phyloP scores from a whole-genome alignment of 306 rosid species.

The Cucurbita argyrosperma region DNA sequence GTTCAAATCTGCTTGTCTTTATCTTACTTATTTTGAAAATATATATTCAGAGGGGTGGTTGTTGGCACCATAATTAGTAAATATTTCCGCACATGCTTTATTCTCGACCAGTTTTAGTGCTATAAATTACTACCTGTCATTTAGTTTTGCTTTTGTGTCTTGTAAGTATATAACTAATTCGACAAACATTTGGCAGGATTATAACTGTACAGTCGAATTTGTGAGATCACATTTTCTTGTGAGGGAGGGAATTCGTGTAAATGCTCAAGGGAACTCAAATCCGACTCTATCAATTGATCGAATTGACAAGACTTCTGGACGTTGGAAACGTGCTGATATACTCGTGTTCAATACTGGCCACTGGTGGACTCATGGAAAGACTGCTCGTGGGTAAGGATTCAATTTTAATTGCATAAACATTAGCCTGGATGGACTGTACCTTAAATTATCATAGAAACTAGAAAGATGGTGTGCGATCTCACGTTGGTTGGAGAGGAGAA shows the following conservation, averaged over 20 bases:
- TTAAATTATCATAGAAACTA: neutral
- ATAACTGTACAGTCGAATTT: constrained; percentile 59
- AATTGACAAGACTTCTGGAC: constrained; percentile 71
- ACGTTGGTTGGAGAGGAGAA: too few species aligned
- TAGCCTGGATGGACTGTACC: neutral
- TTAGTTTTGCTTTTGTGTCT: neutral
- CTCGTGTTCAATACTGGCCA: constrained; percentile 94
- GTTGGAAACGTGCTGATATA: constrained; percentile 85
- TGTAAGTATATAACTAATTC: constrained; percentile 14
- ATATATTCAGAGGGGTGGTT: neutral
- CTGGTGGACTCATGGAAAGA: constrained; percentile 99
- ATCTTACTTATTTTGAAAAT: neutral
- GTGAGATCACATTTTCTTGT: constrained; percentile 97
- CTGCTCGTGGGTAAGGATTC: constrained; percentile 69
- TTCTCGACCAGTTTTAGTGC: neutral
- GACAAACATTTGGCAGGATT: constrained; percentile 53
- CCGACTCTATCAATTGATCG: constrained; percentile 84
- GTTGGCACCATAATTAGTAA: neutral
- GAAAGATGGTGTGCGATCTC: neutral
- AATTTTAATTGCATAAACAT: neutral
- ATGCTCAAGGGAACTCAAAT: constrained; percentile 58
- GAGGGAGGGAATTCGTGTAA: constrained; percentile 61
- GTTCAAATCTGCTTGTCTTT: neutral
- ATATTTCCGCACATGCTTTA: neutral
- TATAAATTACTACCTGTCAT: neutral